These are phyloP conservation scores for Claviceps maximensis DNA, from an alignment of 2,329 filamentous ascomycete species.

Conservation along the genomic window DNA sequence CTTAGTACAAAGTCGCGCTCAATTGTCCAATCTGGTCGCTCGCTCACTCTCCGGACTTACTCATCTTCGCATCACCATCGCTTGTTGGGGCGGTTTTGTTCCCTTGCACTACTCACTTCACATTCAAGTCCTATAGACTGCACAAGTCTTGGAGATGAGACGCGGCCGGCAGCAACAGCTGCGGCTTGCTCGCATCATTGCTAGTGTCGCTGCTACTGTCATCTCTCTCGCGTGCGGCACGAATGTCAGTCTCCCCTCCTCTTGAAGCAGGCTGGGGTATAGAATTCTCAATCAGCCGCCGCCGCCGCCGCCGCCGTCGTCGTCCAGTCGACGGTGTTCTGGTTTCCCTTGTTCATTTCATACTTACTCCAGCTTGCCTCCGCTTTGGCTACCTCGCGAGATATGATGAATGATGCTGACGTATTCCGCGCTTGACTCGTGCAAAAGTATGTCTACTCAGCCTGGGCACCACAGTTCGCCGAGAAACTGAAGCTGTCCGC, in stretches of 20 bases:
- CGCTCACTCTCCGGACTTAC: no score
- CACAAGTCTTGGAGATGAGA: conserved; percentile 10
- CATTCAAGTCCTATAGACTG: not conserved
- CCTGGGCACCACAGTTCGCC: conserved; percentile 93
- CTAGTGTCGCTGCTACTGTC: conserved; percentile 71
- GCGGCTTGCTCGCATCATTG: conserved; percentile 57
- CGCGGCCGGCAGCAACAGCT: conserved; percentile 23
- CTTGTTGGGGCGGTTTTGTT: no score
- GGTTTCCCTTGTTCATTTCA: no score
- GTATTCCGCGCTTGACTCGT: conserved; percentile 4
- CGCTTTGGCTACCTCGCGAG: not conserved
- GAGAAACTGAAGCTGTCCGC: conserved; percentile 74
- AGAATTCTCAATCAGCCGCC: no score
- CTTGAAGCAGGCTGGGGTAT: not conserved
- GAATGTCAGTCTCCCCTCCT: conserved; percentile 48
- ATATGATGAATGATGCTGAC: not conserved
- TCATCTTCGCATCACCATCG: no score
- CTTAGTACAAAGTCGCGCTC: no score
- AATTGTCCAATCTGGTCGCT: no score
- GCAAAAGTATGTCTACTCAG: conserved; percentile 85
- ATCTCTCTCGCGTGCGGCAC: conserved; percentile 86
- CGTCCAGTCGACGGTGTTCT: not conserved
- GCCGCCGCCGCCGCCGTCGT: no score
- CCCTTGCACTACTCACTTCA: not conserved
- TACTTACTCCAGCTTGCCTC: no score